Percentiles rank a stretch among this genome's conserved stretches.
Evolutionary conservation across 1,284 basidiomycete genomes (phyloP).

Genomic region (Fomitiporia mediterranea): DNA sequence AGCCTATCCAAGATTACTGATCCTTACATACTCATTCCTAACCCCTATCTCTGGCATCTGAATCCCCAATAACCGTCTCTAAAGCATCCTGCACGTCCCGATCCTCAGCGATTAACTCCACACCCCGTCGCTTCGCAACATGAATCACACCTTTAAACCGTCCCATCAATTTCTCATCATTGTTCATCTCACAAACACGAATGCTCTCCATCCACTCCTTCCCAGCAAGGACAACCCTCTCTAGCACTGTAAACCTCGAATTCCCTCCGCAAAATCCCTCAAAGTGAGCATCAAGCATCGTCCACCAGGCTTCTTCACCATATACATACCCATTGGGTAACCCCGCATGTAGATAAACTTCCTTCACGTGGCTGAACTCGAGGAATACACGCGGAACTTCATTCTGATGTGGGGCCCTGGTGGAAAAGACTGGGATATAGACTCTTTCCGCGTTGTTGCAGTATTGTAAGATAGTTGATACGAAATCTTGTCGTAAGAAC

Average conservation of each 20-base stretch:
- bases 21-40: too few species aligned
- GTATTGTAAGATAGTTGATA: neutral
- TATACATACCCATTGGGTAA: neutral
- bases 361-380: neutral
- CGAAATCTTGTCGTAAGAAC: constrained; percentile 13
- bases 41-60: too few species aligned
- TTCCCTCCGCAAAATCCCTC: neutral
- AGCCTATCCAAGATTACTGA: too few species aligned
- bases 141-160: neutral
- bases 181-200: too few species aligned
- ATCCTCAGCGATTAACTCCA: neutral
- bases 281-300: constrained; percentile 3
- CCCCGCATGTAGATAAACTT: constrained; percentile 8
- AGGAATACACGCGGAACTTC: neutral
- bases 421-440: constrained; percentile 9
- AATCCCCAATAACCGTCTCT: too few species aligned
- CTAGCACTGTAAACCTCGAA: constrained; percentile 3
- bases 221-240: constrained; percentile 2
- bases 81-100: neutral
- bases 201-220: constrained; percentile 5
- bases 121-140: neutral
- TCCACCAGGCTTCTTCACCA: neutral
- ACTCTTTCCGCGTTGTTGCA: constrained; percentile 5
- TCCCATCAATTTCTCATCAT: too few species aligned
- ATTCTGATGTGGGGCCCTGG: neutral